Conservation (phyloP, 257 asterid genomes). For the Ballota nigra region DNA sequence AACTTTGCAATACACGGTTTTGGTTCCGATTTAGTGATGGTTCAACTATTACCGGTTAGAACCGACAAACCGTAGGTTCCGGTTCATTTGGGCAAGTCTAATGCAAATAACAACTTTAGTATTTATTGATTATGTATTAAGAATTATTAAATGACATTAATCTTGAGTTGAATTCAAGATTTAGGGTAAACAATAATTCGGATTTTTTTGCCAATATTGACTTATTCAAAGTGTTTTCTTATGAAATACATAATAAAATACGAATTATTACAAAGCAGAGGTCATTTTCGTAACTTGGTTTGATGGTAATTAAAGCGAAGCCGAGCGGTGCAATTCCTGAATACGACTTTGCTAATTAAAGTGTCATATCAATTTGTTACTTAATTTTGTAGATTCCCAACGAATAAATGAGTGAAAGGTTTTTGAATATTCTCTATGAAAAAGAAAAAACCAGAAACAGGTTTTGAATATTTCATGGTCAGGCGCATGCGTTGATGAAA, state of each 20-base stretch:
- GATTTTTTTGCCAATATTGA: neutral
- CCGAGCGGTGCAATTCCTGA: neutral
- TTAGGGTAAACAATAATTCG: too few species aligned
- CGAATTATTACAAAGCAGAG: neutral
- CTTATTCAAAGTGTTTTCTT: neutral
- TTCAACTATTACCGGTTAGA: too few species aligned
- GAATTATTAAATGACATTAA: too few species aligned
- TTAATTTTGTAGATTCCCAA: neutral
- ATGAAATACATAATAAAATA: too few species aligned
- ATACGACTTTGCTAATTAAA: neutral
- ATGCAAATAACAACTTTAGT: too few species aligned
- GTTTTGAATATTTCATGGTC: neutral
- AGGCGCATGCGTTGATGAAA: neutral
- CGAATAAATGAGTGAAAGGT: neutral
- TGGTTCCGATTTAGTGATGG: too few species aligned
- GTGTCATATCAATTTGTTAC: neutral
- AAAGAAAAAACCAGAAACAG: neutral
- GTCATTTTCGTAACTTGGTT: neutral
- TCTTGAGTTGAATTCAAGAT: neutral
- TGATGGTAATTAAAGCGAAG: neutral
- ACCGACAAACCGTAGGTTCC: too few species aligned
- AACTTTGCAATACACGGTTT: too few species aligned
- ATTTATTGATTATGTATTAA: too few species aligned
- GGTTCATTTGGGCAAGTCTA: too few species aligned
- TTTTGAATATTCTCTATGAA: neutral